Base-by-base conservation (phyloP, 495 filamentous ascomycete species). In the Lepraria neglecta region DNA sequence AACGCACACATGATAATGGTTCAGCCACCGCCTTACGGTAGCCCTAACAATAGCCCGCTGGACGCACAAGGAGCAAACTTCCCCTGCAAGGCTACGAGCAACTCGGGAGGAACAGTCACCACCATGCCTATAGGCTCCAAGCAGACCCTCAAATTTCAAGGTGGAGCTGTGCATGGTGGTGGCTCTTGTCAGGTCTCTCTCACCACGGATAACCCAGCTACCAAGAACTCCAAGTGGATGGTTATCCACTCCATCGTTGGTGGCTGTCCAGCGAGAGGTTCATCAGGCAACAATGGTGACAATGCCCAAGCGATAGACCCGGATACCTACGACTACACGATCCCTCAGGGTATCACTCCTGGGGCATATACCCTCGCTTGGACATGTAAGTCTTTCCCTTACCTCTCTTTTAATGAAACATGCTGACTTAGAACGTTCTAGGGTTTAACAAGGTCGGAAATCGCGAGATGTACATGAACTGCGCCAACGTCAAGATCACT, bases 1-100 rank as follows among this genome's bases (percentile, higher is more conserved):
- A 72, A 75, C 11, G 83, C 82, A 11, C 92, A 97, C 70, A 85
- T 95, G 78, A 74, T 80, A 31, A 86, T 96, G 83, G 74, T 66
- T 48, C 75, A 65, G 11, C 92, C 92, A 0, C 75, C 79, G 40
- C 91, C 91, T 1, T 95, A 81, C 64, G 74, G 75, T 62, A 68
- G 64, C 4, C 76, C 83, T 44, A 78, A 80, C 69, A 85, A 82
- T 66, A 74, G 78, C 4, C 91, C 94, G 17, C 76, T 95, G 19
- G 62, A 61, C 6, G 76, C 73, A 0, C 67, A 76, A 30, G 87
- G 88, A 14, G 74, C 69, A 43, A 79, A 96, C 72, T 97, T 84
- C 70, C 92, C 92, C 0, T 97, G 92, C 81, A 88, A 94, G 28
- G 42, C 38, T 24, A 48, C 48, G 0, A 59, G 19, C 40, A 59